A percentile compares a stretch with the other conserved stretches of the same genome.
phyloP scores from a whole-genome alignment of 176 grass and related monocot species.

The maize (Zea mays) region DNA sequence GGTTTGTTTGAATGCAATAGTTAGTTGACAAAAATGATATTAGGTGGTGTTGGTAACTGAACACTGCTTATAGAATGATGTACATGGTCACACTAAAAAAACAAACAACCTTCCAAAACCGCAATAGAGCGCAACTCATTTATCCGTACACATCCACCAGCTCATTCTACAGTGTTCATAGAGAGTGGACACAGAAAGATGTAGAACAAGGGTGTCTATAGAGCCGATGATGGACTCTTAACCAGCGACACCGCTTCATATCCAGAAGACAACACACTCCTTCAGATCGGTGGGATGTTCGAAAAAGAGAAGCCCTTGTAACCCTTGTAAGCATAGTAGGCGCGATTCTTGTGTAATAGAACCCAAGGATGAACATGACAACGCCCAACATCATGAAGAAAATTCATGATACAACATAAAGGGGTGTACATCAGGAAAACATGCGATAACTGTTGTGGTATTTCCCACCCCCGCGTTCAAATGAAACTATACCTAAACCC shows the following conservation, averaged over 20 bases:
- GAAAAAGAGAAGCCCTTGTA: constrained; percentile 96
- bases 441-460: neutral
- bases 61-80: too few species aligned
- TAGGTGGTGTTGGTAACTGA: too few species aligned
- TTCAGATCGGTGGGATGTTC: constrained; percentile 81
- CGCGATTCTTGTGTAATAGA: constrained; percentile 97
- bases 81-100: neutral
- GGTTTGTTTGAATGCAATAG: too few species aligned
- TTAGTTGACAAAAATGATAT: too few species aligned
- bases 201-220: constrained; percentile 19
- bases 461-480: neutral
- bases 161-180: constrained; percentile 10
- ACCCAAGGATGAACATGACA: constrained; percentile 92
- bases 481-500: neutral
- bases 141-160: constrained; percentile 46
- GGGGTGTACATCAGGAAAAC: neutral
- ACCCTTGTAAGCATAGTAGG: constrained; percentile 90
- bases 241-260: neutral
- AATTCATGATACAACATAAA: constrained; percentile 48
- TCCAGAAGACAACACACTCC: neutral
- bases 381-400: constrained; percentile 89
- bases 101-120: constrained; percentile 38
- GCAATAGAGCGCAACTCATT: constrained; percentile 31
- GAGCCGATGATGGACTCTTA: neutral
- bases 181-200: neutral